Evolutionary conservation across 2,329 filamentous ascomycete genomes (phyloP), one percentile per base, ranked within the genome.

Genomic region (Neonectria magnoliae): DNA sequence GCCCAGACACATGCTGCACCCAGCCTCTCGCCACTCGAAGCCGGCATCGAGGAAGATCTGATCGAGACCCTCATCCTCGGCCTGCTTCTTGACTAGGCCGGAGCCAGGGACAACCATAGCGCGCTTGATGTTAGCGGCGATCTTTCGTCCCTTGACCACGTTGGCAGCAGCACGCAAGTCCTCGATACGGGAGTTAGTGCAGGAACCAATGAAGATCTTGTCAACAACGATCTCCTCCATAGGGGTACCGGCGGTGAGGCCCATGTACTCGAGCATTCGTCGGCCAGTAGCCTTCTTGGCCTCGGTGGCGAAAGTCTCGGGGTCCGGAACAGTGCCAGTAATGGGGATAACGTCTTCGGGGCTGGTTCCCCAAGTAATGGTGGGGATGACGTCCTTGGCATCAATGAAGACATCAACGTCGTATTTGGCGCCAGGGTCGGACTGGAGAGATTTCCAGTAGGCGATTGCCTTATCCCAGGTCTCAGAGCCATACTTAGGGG

Each of bases 171-270:
- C 92, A 44, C 95, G 90, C 69, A 99, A 84, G 84, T 99, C 96
- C 81, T 98, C 96, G 68, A 99, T 98, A 76, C 96, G 90, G 14
- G 95, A 93, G 79, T 99, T 99, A 41, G 96, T 99, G 87, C 96
- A 99, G 11, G 94, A 97, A 50, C 96, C 96, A 73, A 98, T 98
- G 79, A 98, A 99, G 70, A 98, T 90, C 85, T 98, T 98, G 86
- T 99, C 96, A 58, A 98, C 82, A 29, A 85, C 81, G 70, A 99
- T 91, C n/a, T 98, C 94, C 78, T 97, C 89, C 90, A 99, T 96
- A 9, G 88, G 91, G 0, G 92, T 97, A 60, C 94, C 94, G 25
- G 95, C 84, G 6, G 87, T 91, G 58, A 99, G 86, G 38, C 96
- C 96, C 96, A 99, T 99, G 81, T 99, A 99, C 79, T 98, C 90